Conservation (phyloP, 768 basidiomycete species). For the Mycena latifolia region DNA sequence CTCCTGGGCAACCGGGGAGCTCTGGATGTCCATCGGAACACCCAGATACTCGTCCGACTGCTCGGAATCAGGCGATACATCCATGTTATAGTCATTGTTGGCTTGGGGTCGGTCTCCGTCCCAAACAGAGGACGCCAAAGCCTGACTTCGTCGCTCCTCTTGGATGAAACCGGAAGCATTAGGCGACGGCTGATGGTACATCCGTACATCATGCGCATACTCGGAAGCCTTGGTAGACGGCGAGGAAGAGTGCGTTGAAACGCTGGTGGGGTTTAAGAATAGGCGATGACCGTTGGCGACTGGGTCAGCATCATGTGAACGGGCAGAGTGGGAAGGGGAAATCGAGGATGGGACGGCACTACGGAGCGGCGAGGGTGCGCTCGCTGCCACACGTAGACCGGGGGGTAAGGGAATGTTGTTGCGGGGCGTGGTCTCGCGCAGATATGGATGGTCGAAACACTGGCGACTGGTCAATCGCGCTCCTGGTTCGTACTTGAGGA, state of each 20-base stretch:
- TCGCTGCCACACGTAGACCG: slow-evolving; percentile 57
- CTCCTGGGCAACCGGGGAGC: slow-evolving; percentile 66
- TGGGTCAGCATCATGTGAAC: slow-evolving; percentile 25
- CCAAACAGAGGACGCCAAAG: slow-evolving; percentile 42
- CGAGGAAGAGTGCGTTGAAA: slow-evolving; percentile 42
- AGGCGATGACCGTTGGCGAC: slow-evolving; percentile 29
- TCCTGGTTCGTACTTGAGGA: slow-evolving; percentile 93
- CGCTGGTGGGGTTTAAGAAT: slow-evolving; percentile 21
- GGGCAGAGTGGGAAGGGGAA: slow-evolving; percentile 25
- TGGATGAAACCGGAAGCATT: slow-evolving; percentile 43
- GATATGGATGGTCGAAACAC: slow-evolving; percentile 91
- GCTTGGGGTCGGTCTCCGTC: slow-evolving; percentile 34
- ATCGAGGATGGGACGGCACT: slow-evolving; percentile 40
- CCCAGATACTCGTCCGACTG: slow-evolving; percentile 55
- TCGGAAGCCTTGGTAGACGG: slow-evolving; percentile 50
- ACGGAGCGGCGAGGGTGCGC: slow-evolving; percentile 50
- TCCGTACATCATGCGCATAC: slow-evolving; percentile 45
- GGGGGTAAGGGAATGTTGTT: slow-evolving; percentile 76
- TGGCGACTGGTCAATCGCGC: slow-evolving; percentile 87
- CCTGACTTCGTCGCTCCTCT: slow-evolving; percentile 45
- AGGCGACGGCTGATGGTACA: slow-evolving; percentile 48
- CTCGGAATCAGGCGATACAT: slow-evolving; percentile 66
- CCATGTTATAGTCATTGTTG: slow-evolving; percentile 71
- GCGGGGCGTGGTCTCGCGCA: slow-evolving; percentile 80
- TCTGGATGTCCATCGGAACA: slow-evolving; percentile 64